Percentiles rank a stretch among this genome's conserved stretches.
Conservation (phyloP, 2,329 filamentous ascomycete genomes). For the Penicillium palitans region DNA sequence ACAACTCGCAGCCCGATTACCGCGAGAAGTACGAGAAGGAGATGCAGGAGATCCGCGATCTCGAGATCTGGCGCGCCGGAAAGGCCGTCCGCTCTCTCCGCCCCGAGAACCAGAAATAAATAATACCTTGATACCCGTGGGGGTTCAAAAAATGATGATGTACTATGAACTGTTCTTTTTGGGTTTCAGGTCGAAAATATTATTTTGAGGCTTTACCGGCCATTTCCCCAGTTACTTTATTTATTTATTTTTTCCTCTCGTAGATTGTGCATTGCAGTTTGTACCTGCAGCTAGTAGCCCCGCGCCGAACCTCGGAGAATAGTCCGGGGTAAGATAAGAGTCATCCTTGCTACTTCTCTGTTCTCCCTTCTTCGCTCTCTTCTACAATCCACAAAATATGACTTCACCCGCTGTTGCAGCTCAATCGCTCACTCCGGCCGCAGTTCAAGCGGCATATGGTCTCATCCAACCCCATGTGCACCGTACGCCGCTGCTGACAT, state of each 20-base stretch:
- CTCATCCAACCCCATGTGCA: constrained; percentile 77
- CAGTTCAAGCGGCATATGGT: constrained; percentile 69
- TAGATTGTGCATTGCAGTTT: background rate
- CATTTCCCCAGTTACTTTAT: constrained; percentile 4
- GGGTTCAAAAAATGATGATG: constrained; percentile 38
- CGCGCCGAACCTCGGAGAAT: constrained; percentile 6
- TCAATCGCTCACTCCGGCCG: constrained; percentile 65
- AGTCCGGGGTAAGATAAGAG: constrained; percentile 11
- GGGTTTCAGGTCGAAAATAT: constrained; percentile 18
- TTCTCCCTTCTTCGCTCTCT: background rate
- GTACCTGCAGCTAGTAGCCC: background rate
- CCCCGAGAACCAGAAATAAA: constrained; percentile 81
- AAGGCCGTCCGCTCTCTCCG: constrained; percentile 89
- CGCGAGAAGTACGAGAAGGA: constrained; percentile 95
- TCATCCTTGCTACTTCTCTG: background rate
- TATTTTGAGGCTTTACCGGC: constrained; percentile 10
- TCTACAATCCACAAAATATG: constrained; percentile 36
- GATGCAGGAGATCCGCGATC: constrained; percentile 95
- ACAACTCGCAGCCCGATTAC: constrained; percentile 95
- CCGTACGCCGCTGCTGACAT: constrained; percentile 79
- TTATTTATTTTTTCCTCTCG: background rate
- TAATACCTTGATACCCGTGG: constrained; percentile 31
- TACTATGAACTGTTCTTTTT: constrained; percentile 36
- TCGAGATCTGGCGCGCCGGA: constrained; percentile 99
- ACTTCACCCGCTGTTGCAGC: constrained; percentile 36